Conservation (phyloP, 345 rosid genomes). For the Passiflora organensis region DNA sequence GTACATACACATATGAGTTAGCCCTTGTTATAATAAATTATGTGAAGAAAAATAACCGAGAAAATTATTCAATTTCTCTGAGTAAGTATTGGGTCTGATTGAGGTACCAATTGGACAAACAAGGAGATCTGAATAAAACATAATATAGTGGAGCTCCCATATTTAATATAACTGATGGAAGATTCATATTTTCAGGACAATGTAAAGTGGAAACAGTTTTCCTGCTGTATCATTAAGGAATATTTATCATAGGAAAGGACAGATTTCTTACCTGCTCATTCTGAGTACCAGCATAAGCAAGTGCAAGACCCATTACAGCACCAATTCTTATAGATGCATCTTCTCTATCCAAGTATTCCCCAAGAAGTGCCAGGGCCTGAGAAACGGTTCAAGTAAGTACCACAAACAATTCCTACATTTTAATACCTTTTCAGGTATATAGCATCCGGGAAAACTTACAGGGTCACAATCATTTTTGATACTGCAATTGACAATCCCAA, state of each 20-base stretch:
- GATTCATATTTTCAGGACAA: too few species aligned
- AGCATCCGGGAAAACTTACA: slow-evolving; percentile 38
- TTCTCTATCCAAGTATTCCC: slow-evolving; percentile 59
- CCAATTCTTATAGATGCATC: slow-evolving; percentile 83
- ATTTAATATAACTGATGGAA: too few species aligned
- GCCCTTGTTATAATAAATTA: not conserved
- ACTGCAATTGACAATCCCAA: slow-evolving; percentile 84
- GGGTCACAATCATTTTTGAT: slow-evolving; percentile 87
- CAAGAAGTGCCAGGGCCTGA: slow-evolving; percentile 83
- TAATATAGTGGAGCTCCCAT: too few species aligned
- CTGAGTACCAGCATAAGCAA: slow-evolving; percentile 89
- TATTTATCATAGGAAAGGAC: not conserved
- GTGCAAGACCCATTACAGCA: slow-evolving; percentile 93
- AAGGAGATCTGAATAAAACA: too few species aligned
- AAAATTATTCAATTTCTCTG: too few species aligned
- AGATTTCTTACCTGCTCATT: slow-evolving; percentile 48
- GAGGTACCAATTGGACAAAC: too few species aligned
- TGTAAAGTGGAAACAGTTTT: too few species aligned
- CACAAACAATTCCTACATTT: not conserved
- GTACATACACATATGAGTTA: slow-evolving; percentile 18
- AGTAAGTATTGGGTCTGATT: too few species aligned
- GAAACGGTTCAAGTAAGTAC: slow-evolving; percentile 23
- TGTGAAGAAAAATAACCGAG: too few species aligned
- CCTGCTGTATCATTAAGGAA: too few species aligned
- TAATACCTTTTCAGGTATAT: not conserved